These are phyloP conservation scores for Adansonia grandidieri DNA, from an alignment of 441 rosid genomes.

Conservation along the genomic window DNA sequence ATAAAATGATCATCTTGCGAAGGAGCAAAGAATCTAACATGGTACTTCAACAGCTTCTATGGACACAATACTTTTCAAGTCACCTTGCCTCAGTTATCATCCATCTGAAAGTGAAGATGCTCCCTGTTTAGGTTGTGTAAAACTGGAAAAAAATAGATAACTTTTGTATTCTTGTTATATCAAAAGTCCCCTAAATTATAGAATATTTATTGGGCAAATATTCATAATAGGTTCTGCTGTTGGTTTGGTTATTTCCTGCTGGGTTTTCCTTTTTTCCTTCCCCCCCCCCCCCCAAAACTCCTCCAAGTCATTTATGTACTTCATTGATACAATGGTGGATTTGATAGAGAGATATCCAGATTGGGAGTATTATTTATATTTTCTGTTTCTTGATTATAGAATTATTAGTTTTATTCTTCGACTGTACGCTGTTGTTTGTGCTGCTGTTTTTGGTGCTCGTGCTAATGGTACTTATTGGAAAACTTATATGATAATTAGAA, in stretches of 20 bases:
- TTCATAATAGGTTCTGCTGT: background rate
- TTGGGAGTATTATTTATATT: background rate
- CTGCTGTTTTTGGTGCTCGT: background rate
- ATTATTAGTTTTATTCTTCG: background rate
- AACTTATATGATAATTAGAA: background rate
- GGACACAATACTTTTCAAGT: background rate
- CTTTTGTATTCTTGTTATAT: background rate
- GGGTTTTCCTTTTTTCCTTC: background rate
- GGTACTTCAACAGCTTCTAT: background rate
- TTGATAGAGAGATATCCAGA: slow-evolving; percentile 10
- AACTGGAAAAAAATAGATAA: background rate
- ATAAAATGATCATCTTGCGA: background rate
- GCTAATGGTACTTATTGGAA: background rate
- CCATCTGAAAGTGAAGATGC: background rate
- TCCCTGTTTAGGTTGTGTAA: background rate
- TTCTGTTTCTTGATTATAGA: background rate
- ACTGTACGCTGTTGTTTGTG: background rate
- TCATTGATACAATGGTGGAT: background rate
- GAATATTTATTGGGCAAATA: background rate
- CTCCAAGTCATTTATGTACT: background rate
- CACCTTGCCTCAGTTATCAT: background rate
- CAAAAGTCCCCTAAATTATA: background rate
- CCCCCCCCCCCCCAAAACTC: background rate
- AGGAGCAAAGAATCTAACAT: background rate
- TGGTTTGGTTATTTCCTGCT: background rate